Conservation (phyloP, 345 rosid species). For the Gossypium arboreum region DNA sequence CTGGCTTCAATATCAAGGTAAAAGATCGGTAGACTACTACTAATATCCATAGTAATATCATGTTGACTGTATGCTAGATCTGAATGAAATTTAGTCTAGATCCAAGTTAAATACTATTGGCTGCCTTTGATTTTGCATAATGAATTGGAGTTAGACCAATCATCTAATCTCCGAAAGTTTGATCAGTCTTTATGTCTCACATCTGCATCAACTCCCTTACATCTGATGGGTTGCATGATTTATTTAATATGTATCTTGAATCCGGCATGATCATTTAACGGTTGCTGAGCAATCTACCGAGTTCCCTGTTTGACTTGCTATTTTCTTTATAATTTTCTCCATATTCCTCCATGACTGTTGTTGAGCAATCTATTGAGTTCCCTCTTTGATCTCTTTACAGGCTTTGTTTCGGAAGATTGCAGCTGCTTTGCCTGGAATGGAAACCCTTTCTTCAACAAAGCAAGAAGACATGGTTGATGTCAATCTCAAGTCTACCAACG, state of each 20-base stretch:
- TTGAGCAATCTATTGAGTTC: not conserved
- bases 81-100: not conserved
- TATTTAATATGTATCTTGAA: conserved; percentile 5
- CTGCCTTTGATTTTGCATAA: not conserved
- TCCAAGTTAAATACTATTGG: not conserved
- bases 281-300: not conserved
- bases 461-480: not conserved
- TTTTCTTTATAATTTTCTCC: not conserved
- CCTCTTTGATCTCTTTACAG: conserved; percentile 29
- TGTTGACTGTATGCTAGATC: not conserved
- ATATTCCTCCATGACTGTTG: not conserved
- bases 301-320: not conserved
- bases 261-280: not conserved
- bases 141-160: not conserved
- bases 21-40: not conserved
- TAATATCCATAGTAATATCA: not conserved
- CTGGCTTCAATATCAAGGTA: conserved; percentile 94
- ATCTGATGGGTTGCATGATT: not conserved
- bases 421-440: conserved; percentile 92
- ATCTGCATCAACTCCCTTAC: not conserved
- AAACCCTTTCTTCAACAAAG: conserved; percentile 77
- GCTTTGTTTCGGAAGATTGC: conserved; percentile 88
- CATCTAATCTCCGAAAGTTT: conserved; percentile 6
- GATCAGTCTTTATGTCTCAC: not conserved
- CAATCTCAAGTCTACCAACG: not conserved